Conservation (phyloP, 352 stramenopile genomes). For the Globisporangium ultimum region DNA sequence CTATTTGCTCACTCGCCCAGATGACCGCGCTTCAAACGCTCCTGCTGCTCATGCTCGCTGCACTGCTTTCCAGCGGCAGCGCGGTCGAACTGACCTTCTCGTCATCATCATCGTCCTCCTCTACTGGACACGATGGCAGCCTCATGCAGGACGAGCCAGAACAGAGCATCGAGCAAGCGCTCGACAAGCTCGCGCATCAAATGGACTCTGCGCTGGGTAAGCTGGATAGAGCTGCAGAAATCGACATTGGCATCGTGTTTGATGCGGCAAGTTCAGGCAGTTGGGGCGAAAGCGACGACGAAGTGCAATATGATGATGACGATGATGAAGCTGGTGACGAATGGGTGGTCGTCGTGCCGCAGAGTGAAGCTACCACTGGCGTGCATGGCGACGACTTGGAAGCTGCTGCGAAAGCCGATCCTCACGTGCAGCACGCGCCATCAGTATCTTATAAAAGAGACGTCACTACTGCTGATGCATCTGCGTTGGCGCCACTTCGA, state of each 20-base stretch:
- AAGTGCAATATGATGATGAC: neutral
- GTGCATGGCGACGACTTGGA: neutral
- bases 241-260: slow-evolving; percentile 10
- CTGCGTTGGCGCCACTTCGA: neutral
- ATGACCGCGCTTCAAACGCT: no score
- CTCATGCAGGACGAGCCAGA: neutral
- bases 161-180: neutral
- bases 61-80: neutral
- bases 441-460: neutral
- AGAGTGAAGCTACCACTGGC: neutral
- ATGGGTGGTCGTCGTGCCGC: slow-evolving; percentile 1
- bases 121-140: neutral
- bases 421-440: neutral
- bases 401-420: neutral
- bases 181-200: slow-evolving; percentile 3
- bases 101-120: neutral
- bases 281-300: neutral
- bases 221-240: slow-evolving; percentile 5
- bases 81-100: no score
- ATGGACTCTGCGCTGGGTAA: neutral
- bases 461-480: neutral
- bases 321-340: slow-evolving; percentile 4
- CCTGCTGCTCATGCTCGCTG: neutral
- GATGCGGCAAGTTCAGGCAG: neutral
- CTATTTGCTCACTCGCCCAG: no score